These are phyloP conservation scores for Lecanicillium sp. DNA, from an alignment of 2,329 filamentous ascomycete genomes.

Conservation along the genomic window DNA sequence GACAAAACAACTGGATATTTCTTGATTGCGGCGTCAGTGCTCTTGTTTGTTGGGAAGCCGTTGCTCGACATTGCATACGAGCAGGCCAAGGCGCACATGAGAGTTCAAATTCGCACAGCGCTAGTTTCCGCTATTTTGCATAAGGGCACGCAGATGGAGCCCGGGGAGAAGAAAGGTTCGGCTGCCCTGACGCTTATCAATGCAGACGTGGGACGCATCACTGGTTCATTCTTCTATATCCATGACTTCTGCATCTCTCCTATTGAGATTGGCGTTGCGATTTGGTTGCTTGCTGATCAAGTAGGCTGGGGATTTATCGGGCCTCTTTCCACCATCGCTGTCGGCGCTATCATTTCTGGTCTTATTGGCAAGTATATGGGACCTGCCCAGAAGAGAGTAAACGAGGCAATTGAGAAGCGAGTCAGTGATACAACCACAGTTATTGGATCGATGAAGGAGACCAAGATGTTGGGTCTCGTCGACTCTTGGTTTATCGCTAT, in stretches of 20 bases:
- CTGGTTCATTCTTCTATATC: conserved; percentile 7
- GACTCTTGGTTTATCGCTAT: conserved; percentile 17
- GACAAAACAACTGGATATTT: background rate
- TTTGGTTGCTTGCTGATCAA: conserved; percentile 14
- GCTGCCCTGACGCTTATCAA: conserved; percentile 14
- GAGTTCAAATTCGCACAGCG: background rate
- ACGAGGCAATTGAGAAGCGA: conserved; percentile 25
- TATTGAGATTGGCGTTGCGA: conserved; percentile 14
- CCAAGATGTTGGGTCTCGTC: conserved; percentile 27
- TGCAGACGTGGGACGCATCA: conserved; percentile 10
- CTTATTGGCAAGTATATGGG: conserved; percentile 11
- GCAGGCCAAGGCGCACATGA: conserved; percentile 4
- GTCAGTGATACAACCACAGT: conserved; percentile 24
- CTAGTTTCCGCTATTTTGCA: conserved; percentile 1
- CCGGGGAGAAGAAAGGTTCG: conserved; percentile 1
- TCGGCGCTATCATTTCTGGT: conserved; percentile 12
- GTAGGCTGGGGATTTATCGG: conserved; percentile 15
- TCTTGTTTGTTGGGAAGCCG: background rate
- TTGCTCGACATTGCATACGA: conserved; percentile 1
- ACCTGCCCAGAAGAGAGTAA: conserved; percentile 18
- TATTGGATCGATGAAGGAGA: conserved; percentile 25
- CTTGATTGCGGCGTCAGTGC: background rate
- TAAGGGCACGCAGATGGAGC: conserved; percentile 1
- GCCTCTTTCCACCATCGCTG: conserved; percentile 14
- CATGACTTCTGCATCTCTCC: conserved; percentile 16